Evolutionary conservation across 306 rosid genomes (phyloP), one percentile per base, ranked within the genome.

Genomic region (Lablab purpureus): DNA sequence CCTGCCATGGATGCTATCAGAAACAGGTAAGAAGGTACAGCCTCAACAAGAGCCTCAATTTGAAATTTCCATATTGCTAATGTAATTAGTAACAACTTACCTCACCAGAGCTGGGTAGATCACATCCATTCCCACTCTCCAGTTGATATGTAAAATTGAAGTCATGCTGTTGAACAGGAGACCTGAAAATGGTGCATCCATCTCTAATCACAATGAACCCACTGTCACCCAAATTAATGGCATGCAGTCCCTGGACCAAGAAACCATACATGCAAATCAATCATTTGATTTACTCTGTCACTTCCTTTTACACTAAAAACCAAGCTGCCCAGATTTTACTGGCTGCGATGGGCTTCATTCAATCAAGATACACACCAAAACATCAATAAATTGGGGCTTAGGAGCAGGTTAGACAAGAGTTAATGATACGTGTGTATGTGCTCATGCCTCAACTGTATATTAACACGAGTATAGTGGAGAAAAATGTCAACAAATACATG

Each of bases 171-270:
- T 95, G 97, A 79, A 85, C 90, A 15, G 90, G 98, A 75, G 98
- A 91, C 84, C 68, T 90, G 87, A 91, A 93, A 79, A 96, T 64
- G 69, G 92, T 85, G 85, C 85, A 52, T 78, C 96, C 99, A 83
- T 89, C 94, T 89, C 99, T 84, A 54, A 96, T 83, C 76, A 96
- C 96, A 78, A 90, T 67, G 83, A 96, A 96, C 71, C 99, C 99
- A 76, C 97, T 90, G 85, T 96, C 99, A 43, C 99, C 97, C 36
- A 96, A 88, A 85, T 93, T 93, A 73, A 96, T 90, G 80, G 98
- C 93, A 73, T 83, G 94, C 50, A 96, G 87, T 55, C 89, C 98
- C 99, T 96, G 83, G 46, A 75, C 78, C 78, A 82, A 64, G 76
- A 85, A 74, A 73, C 64, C 71, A 60, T 22, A 49, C 23, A 51